Conservation (phyloP, 2,329 filamentous ascomycete genomes). For the Penicillium sp. region DNA sequence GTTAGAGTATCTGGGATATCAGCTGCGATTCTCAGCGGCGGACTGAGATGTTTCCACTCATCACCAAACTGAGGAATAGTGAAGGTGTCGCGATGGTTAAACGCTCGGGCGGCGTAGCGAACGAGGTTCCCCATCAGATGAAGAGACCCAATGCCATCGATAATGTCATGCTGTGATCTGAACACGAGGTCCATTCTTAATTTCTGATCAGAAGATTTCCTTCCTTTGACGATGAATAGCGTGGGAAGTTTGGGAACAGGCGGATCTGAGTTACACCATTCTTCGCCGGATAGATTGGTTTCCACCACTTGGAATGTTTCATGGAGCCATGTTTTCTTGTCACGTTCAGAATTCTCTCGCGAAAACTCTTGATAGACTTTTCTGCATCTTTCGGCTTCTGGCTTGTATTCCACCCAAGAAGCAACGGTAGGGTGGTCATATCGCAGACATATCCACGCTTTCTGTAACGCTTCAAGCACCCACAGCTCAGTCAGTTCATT, state of each 20-base stretch:
- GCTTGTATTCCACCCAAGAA: conserved; percentile 25
- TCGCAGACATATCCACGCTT: conserved; percentile 28
- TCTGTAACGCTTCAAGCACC: conserved; percentile 17
- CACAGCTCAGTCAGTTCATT: not conserved
- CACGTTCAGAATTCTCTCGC: no score
- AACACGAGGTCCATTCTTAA: conserved; percentile 25
- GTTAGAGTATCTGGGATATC: conserved; percentile 14
- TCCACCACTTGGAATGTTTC: conserved; percentile 21
- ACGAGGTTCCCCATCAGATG: conserved; percentile 27
- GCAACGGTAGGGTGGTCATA: conserved; percentile 31
- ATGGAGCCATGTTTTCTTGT: conserved; percentile 19
- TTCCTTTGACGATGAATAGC: conserved; percentile 24
- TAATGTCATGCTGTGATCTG: conserved; percentile 26
- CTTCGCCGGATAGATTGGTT: conserved; percentile 15
- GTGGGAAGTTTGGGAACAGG: conserved; percentile 28
- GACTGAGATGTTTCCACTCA: conserved; percentile 28
- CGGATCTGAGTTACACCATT: conserved; percentile 33
- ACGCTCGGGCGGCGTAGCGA: conserved; percentile 14
- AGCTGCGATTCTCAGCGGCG: conserved; percentile 27
- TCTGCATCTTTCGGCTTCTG: conserved; percentile 16
- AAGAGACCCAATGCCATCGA: conserved; percentile 29
- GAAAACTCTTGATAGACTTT: conserved; percentile 25
- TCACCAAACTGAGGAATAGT: conserved; percentile 16
- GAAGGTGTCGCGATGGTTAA: conserved; percentile 9
- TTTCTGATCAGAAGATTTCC: not conserved